Percentiles rank a stretch among this genome's conserved stretches.
Conservation (phyloP, 2,329 filamentous ascomycete species). For the Pseudogymnoascus sp. region DNA sequence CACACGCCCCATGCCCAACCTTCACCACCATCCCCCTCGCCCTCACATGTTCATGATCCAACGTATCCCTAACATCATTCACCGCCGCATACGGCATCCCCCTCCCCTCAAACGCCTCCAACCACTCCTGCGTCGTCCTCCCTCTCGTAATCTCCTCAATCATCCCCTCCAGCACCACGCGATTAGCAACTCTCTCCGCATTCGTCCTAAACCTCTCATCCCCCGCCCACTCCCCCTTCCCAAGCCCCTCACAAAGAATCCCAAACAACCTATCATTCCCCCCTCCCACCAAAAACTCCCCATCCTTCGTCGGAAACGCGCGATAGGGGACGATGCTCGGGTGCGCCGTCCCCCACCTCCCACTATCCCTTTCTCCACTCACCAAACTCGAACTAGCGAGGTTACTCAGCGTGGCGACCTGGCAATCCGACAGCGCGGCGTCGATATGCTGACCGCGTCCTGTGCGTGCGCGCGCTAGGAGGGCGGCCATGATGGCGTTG, state of each 20-base stretch:
- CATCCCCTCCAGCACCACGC: conserved; percentile 66
- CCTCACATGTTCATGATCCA: conserved; percentile 77
- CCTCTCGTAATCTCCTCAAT: conserved; percentile 70
- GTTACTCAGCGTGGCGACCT: conserved; percentile 90
- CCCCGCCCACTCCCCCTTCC: conserved; percentile 51
- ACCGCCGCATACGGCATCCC: conserved; percentile 93
- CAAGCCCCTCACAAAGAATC: conserved; percentile 54
- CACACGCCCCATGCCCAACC: conserved; percentile 75
- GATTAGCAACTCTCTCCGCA: conserved; percentile 57
- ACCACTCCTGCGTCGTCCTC: conserved; percentile 82
- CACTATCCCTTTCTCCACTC: conserved; percentile 77
- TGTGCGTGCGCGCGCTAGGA: conserved; percentile 67
- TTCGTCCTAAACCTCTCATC: conserved; percentile 56
- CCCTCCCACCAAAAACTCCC: conserved; percentile 63
- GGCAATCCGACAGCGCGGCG: conserved; percentile 83
- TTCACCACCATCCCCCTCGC: conserved; percentile 87
- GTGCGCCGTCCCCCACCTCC: conserved; percentile 94
- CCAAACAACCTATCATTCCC: conserved; percentile 66
- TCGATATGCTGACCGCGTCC: conserved; percentile 89
- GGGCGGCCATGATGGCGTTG: conserved; percentile 89
- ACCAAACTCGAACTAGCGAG: conserved; percentile 88
- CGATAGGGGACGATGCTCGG: conserved; percentile 91
- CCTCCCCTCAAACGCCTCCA: conserved; percentile 76
- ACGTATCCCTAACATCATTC: conserved; percentile 80
- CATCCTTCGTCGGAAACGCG: conserved; percentile 68